A percentile compares a stretch with the other conserved stretches of the same genome.
These are phyloP conservation scores for Penicillium psychrofluorescens DNA, from an alignment of 495 filamentous ascomycete genomes.

Conservation along the genomic window DNA sequence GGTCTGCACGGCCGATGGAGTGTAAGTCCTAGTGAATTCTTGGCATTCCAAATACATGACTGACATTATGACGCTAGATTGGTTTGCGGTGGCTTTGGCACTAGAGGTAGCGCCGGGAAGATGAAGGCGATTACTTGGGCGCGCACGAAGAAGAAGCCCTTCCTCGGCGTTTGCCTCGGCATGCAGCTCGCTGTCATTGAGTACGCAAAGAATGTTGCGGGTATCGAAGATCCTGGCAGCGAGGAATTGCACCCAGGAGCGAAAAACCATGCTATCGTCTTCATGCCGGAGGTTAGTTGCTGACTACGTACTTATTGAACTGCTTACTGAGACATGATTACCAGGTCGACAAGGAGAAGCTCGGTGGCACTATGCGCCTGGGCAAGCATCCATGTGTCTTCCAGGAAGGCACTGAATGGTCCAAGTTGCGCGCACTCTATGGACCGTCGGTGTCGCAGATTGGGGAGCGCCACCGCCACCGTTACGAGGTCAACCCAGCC, in stretches of 20 bases:
- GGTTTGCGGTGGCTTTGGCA: slow-evolving; percentile 72
- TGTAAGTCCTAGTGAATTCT: slow-evolving; percentile 3
- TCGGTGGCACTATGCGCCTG: slow-evolving; percentile 92
- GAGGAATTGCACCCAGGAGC: slow-evolving; percentile 57
- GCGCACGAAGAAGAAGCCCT: slow-evolving; percentile 71
- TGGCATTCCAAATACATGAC: too few relatives aligned
- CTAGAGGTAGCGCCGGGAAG: slow-evolving; percentile 81
- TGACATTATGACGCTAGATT: slow-evolving; percentile 1
- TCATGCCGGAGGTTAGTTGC: slow-evolving; percentile 68
- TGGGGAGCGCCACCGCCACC: slow-evolving; percentile 41
- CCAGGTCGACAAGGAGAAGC: slow-evolving; percentile 51
- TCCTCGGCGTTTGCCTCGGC: slow-evolving; percentile 88
- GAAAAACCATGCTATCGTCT: slow-evolving; percentile 62
- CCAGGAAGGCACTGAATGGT: slow-evolving; percentile 74
- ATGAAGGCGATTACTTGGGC: slow-evolving; percentile 77
- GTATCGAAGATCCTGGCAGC: slow-evolving; percentile 51
- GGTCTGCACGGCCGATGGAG: slow-evolving; percentile 61
- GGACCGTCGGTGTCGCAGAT: slow-evolving; percentile 34
- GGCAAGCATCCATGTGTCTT: slow-evolving; percentile 69
- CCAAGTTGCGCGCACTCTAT: slow-evolving; percentile 68
- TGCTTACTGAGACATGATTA: too few relatives aligned
- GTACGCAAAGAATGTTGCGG: slow-evolving; percentile 67
- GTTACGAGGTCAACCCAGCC: slow-evolving; percentile 41
- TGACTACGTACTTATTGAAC: too few relatives aligned
- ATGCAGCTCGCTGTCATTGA: slow-evolving; percentile 95